Evolutionary conservation across 495 filamentous ascomycete genomes (phyloP), one percentile per base, ranked within the genome.

Genomic region (Penicillium paxilli): DNA sequence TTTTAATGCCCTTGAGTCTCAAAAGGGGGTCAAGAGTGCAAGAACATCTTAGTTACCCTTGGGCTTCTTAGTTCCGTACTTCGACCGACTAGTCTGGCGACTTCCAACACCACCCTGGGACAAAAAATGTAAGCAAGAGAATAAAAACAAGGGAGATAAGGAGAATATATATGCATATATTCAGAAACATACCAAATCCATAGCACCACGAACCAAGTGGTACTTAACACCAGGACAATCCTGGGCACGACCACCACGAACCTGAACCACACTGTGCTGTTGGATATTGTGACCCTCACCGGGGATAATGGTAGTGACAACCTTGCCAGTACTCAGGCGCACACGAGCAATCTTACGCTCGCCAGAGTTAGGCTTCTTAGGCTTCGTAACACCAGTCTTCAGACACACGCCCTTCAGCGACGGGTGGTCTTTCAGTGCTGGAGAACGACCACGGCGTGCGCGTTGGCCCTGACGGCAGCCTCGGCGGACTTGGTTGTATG

Each of bases 221-320:
- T 99, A 99, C 62, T 91, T 87, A 75, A 99, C 94, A 83, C 94
- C 94, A 49, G 94, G 94, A 77, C 93, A 98, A 87, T 99, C 94
- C 83, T 97, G 94, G 44, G 82, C 83, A 60, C 94, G 76, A 14
- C 94, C 94, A 42, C 94, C 94, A 52, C 94, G 80, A 11, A 98
- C 92, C 55, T 97, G 77, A 47, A 98, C 94, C 26, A 98, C 94
- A 66, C 87, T 91, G 80, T 99, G 94, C 82, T 98, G 94, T 79
- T 96, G 93, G 58, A 96, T 90, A 78, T 98, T 98, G 77, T 98
- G 94, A 26, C 94, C 93, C 83, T 98, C 91, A 58, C 94, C 95
- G 17, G 91, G 90, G 63, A 98, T 98, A 80, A 95, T 96, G 51
- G 85, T 86, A 50, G 87, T 96, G 55, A 98, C 79, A 50, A 92